These are phyloP conservation scores for Arachis stenosperma DNA, from an alignment of 306 rosid species.

Conservation along the genomic window DNA sequence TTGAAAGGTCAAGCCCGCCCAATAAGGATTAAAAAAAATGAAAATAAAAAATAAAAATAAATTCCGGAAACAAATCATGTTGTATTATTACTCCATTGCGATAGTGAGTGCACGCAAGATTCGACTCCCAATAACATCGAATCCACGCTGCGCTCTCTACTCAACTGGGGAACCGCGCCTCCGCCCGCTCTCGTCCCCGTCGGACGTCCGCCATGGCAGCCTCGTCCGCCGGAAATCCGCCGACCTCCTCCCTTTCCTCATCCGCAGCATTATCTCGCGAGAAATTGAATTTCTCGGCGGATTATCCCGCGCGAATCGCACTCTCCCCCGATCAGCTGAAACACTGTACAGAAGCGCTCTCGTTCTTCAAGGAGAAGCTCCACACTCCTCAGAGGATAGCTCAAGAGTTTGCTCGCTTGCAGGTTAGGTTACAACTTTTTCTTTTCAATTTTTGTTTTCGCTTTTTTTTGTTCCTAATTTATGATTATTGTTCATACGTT, in stretches of 20 bases:
- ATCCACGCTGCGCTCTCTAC: not conserved
- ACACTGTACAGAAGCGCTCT: conserved; percentile 66
- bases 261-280: conserved; percentile 36
- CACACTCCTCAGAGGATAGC: conserved; percentile 49
- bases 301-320: conserved; percentile 49
- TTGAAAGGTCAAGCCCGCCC: not conserved
- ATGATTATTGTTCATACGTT: not conserved
- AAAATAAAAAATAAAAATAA: too few relatives aligned
- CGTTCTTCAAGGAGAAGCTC: conserved; percentile 61
- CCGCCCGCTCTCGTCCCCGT: conserved; percentile 43
- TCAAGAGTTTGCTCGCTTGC: conserved; percentile 70
- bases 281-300: conserved; percentile 54
- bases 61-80: too few relatives aligned
- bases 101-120: not conserved
- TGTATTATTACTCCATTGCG: not conserved
- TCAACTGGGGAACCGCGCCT: conserved; percentile 46
- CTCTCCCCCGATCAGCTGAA: conserved; percentile 70
- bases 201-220: conserved; percentile 49
- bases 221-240: conserved; percentile 34
- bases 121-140: not conserved
- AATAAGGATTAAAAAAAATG: too few relatives aligned
- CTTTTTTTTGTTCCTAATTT: not conserved
- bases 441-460: not conserved
- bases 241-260: conserved; percentile 36
- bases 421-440: conserved; percentile 45